These are phyloP conservation scores for Tulasnella sp. DNA, from an alignment of 768 basidiomycete species.

Conservation along the genomic window DNA sequence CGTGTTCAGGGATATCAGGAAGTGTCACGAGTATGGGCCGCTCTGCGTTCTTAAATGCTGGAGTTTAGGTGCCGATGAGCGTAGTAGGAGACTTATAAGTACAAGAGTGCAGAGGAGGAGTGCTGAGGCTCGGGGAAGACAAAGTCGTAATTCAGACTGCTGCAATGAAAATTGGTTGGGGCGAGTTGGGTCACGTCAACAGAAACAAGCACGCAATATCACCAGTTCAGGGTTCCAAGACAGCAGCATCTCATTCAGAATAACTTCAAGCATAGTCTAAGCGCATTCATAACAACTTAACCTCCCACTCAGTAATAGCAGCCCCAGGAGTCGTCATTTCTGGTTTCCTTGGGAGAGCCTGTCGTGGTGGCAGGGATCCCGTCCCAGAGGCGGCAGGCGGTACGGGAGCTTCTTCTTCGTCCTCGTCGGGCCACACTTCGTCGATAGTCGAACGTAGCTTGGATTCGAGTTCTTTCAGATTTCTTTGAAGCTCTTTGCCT, in stretches of 20 bases:
- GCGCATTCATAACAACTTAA: background rate
- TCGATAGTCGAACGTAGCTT: constrained; percentile 52
- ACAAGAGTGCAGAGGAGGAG: background rate
- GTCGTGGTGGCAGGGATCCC: background rate
- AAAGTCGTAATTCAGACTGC: background rate
- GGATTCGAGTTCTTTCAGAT: constrained; percentile 47
- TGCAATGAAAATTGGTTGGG: background rate
- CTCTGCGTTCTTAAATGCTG: background rate
- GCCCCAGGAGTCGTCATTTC: background rate
- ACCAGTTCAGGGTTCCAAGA: background rate
- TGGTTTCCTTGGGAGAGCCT: background rate
- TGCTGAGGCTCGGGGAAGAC: background rate
- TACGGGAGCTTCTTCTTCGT: background rate
- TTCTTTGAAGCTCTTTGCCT: constrained; percentile 54
- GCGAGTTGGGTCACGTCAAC: background rate
- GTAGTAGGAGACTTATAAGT: background rate
- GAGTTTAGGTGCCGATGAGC: background rate
- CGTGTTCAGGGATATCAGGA: background rate
- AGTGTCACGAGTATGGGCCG: background rate
- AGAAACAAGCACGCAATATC: background rate
- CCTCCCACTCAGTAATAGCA: constrained; percentile 8
- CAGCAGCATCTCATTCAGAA: background rate
- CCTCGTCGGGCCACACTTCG: constrained; percentile 50
- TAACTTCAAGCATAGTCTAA: background rate
- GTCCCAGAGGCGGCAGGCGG: background rate